Base-by-base conservation (phyloP, 192 early-diverging fungal species). In the Mortierella antarctica region DNA sequence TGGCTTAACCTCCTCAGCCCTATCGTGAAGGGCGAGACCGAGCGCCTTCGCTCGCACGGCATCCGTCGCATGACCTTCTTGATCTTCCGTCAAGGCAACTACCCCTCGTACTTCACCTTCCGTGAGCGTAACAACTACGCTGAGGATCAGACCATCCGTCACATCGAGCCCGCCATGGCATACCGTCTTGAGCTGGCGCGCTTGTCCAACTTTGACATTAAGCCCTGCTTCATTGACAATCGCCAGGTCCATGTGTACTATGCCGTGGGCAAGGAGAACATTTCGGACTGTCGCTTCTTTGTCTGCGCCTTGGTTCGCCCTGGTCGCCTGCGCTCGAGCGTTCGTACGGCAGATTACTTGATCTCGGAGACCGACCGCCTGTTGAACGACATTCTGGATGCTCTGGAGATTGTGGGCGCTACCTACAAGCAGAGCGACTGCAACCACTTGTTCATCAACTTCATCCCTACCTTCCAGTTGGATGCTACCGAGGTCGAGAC, bases 361-460 rank as follows among this genome's bases (percentile, higher is more conserved):
- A 92, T 97, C 15, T 95, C 95, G 13, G 97, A 99, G 84, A 94
- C 93, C n/a, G 96, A 96, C 76, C 90, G 95, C 51, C 87, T 98
- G 53, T 82, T 98, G 63, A 97, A 89, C 73, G 98, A 98, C 69
- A 97, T 97, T 82, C 78, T 99, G 70, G 96, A 98, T 78, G 90
- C 97, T 11, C 85, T 99, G 52, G 98, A 99, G 83, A 92, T 99
- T 63, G 92, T 98, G n/a, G 89, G 92, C 54, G 92, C 92, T 11
- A 88, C 92, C 65, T 91, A 96, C 80, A 94, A 96, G 73, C 97
- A 97, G 88, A 96, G 94, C 51, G 98, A 99, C 85, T 97, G 97
- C 89, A 99, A 99, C 86, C 98, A 99, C 74, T 83, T 98, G 82
- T 97, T 98, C 76, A 95, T 99, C 85, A 98, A 97, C 92, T 98